Evolutionary conservation across 495 filamentous ascomycete genomes (phyloP).

Genomic region (Lindgomyces ingoldianus): DNA sequence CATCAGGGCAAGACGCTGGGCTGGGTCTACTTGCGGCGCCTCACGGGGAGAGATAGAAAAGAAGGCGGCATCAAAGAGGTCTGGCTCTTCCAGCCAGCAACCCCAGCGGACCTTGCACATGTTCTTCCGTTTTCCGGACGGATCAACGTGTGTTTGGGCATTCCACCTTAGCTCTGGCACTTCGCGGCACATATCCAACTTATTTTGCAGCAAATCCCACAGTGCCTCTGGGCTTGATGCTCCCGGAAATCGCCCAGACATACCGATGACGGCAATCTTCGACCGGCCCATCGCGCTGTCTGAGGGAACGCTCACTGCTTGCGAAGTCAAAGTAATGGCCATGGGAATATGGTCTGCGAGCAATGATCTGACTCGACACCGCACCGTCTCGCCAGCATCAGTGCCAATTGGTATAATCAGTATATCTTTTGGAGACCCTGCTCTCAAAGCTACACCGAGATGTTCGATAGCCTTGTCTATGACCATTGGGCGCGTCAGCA

Average conservation of each 20-base stretch:
- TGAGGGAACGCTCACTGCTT: not conserved
- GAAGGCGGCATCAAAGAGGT: slow-evolving; percentile 43
- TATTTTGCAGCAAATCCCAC: slow-evolving; percentile 33
- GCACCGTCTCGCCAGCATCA: too few species aligned
- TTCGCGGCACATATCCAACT: slow-evolving; percentile 16
- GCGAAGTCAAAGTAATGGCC: too few species aligned
- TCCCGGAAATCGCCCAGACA: slow-evolving; percentile 35
- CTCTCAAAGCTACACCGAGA: too few species aligned
- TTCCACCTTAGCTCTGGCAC: slow-evolving; percentile 36
- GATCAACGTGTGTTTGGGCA: slow-evolving; percentile 17
- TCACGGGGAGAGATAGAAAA: slow-evolving; percentile 48
- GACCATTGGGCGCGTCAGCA: too few species aligned
- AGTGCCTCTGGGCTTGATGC: slow-evolving; percentile 25
- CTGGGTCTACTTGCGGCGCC: slow-evolving; percentile 41
- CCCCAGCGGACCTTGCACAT: slow-evolving; percentile 25
- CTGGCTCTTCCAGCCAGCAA: slow-evolving; percentile 38
- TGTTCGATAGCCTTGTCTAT: too few species aligned
- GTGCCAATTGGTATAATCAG: too few species aligned
- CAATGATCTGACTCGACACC: not conserved
- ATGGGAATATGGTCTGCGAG: not conserved
- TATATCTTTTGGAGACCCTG: too few species aligned
- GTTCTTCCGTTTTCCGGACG: slow-evolving; percentile 28
- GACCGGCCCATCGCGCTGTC: not conserved
- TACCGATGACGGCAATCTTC: slow-evolving; percentile 37
- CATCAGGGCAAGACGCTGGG: slow-evolving; percentile 44